Base-by-base conservation (phyloP, 2,329 filamentous ascomycete genomes). In the Dothideomycetes sp. region DNA sequence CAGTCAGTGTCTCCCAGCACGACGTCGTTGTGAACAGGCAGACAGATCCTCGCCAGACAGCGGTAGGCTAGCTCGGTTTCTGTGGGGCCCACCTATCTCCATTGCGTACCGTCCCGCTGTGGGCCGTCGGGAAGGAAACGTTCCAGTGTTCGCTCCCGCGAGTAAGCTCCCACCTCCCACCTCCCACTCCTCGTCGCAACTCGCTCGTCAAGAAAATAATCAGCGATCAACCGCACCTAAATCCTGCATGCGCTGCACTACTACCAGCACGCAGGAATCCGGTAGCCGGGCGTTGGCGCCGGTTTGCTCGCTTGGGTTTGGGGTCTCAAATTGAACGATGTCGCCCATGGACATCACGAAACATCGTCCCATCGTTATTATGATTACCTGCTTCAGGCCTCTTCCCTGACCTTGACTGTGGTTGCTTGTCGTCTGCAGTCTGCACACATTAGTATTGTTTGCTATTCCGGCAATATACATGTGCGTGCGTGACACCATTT, bases 251-350 rank as follows among this genome's bases (percentile, higher is more conserved):
- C 29, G 31, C 37, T 40, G 37, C 37, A 33, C 37, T 40, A 40
- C 37, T 40, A 40, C 37, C 37, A 40, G 15, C 28, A 27, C 29
- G 22, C 37, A 40, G 37, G 37, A 40, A 32, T 33, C 29, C 37
- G 37, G 37, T 27, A 39, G 24, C 35, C 27, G 28, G n/a, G 28
- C 35, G 35, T 24, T 16, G n/a, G 35, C 28, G 35, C 31, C 35
- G 31, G 35, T 39, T 18, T 39, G 29, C 27, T 19, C 27, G 35
- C 35, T 39, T 11, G 22, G 22, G 22, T 7, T 24, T 24, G 27
- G 24, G 27, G 1, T 18, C 19, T n/a, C n/a, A n/a, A n/a, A n/a
- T n/a, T n/a, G n/a, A n/a, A n/a, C n/a, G n/a, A n/a, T n/a, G n/a
- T n/a, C n/a, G n/a, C n/a, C n/a, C n/a, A n/a, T n/a, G n/a, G n/a